Evolutionary conservation across 2,329 filamentous ascomycete species (phyloP).

Genomic region (Alternaria angustiovoidea): DNA sequence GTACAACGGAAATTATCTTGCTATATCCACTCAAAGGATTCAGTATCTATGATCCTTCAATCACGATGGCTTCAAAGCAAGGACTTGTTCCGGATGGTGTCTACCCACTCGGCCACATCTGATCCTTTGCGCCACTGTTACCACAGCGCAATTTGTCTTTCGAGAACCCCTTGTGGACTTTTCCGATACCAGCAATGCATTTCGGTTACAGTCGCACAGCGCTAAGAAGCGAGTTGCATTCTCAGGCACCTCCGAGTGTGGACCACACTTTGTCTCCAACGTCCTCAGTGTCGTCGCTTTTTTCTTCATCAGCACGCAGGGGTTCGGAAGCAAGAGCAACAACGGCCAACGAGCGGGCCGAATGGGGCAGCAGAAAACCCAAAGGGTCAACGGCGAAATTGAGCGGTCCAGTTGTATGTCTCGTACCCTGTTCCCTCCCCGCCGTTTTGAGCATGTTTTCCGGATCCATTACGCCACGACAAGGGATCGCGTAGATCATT

Average conservation of each 20-base stretch:
- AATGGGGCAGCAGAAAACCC: slow-evolving; percentile 15
- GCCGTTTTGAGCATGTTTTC: slow-evolving; percentile 44
- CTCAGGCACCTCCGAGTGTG: background rate
- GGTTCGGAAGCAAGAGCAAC: slow-evolving; percentile 7
- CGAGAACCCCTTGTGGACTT: background rate
- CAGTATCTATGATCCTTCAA: slow-evolving; percentile 10
- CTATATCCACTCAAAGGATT: slow-evolving; percentile 8
- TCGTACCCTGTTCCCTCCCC: slow-evolving; percentile 33
- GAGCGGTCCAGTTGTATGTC: slow-evolving; percentile 22
- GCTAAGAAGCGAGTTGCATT: background rate
- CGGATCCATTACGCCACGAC: slow-evolving; percentile 42
- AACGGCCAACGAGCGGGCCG: slow-evolving; percentile 14
- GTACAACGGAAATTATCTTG: slow-evolving; percentile 13
- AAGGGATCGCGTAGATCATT: slow-evolving; percentile 47
- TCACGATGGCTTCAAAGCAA: slow-evolving; percentile 2
- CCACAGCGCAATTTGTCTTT: background rate
- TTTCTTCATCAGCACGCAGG: slow-evolving; percentile 7
- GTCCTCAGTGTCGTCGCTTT: background rate
- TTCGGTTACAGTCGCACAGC: background rate
- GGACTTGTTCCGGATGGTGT: slow-evolving; percentile 5
- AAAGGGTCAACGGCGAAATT: slow-evolving; percentile 23
- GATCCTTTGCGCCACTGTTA: background rate
- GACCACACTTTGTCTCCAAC: slow-evolving; percentile 2
- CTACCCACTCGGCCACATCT: background rate
- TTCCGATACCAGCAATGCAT: background rate